Percentiles rank a stretch among this genome's conserved stretches.
phyloP scores from a whole-genome alignment of 192 early-diverging fungal genomes.

The Coemansia sp. region DNA sequence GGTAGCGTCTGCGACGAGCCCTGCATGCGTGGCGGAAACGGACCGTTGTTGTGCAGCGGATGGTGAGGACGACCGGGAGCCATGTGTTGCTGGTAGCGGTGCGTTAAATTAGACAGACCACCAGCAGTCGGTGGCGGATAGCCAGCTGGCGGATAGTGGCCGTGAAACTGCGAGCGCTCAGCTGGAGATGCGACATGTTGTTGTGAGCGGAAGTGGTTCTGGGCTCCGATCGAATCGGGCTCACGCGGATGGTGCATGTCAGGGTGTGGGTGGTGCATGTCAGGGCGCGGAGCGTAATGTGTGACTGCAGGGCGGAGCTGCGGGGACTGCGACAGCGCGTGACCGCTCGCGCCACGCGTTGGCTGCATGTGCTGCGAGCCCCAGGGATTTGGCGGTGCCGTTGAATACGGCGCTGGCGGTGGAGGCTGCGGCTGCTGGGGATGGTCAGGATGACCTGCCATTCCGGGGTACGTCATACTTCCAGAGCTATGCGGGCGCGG shows the following conservation, averaged over 20 bases:
- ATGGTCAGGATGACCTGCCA: conserved; percentile 18
- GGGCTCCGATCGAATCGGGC: conserved; percentile 4
- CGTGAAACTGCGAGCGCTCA: background rate
- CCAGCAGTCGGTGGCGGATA: background rate
- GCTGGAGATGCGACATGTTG: conserved; percentile 9
- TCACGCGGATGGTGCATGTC: conserved; percentile 3
- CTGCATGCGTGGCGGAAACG: conserved; percentile 12
- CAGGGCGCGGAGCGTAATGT: conserved; percentile 1
- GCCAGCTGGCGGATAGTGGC: background rate
- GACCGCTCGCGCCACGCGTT: background rate
- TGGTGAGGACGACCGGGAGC: conserved; percentile 4
- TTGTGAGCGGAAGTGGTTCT: conserved; percentile 14
- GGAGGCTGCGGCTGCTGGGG: conserved; percentile 12
- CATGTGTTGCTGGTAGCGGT: conserved; percentile 7
- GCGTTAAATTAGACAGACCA: background rate
- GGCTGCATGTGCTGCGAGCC: conserved; percentile 13
- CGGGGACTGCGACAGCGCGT: conserved; percentile 29
- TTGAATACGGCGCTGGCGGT: conserved; percentile 3
- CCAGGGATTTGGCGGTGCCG: conserved; percentile 7
- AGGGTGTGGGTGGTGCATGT: background rate
- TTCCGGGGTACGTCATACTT: conserved; percentile 18
- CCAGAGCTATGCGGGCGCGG: conserved; percentile 15
- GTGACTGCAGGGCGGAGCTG: conserved; percentile 15
- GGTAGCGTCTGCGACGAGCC: conserved; percentile 14
- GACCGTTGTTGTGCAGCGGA: conserved; percentile 4